Evolutionary conservation across 176 grass and related monocot genomes (phyloP).

Genomic region (Hsuehochloa calcarea): DNA sequence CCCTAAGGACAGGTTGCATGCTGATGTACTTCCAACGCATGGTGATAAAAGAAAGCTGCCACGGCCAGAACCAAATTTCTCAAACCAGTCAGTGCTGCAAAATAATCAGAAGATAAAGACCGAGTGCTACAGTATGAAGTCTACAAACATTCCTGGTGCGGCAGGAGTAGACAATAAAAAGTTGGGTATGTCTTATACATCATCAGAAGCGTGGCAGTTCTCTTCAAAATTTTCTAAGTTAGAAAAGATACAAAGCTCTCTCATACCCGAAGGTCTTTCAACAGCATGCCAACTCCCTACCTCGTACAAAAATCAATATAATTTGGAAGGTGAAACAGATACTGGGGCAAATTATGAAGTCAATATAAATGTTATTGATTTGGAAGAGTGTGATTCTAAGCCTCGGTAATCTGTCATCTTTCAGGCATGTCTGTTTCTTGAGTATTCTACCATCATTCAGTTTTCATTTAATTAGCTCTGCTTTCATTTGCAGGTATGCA

Average conservation of each 20-base stretch:
- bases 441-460: neutral
- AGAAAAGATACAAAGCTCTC: conserved; percentile 26
- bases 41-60: conserved; percentile 48
- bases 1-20: conserved; percentile 31
- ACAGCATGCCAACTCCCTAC: conserved; percentile 1
- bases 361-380: conserved; percentile 19
- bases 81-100: conserved; percentile 31
- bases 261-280: neutral
- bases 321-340: conserved; percentile 2
- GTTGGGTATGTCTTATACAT: conserved; percentile 19
- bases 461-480: conserved; percentile 26
- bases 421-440: neutral
- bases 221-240: conserved; percentile 23
- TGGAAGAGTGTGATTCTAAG: conserved; percentile 28
- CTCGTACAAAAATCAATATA: conserved; percentile 15
- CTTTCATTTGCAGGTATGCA: conserved; percentile 42
- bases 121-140: conserved; percentile 4
- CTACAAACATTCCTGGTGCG: conserved; percentile 20
- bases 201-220: conserved; percentile 18
- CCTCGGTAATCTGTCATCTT: conserved; percentile 50
- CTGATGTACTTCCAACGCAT: conserved; percentile 27
- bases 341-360: conserved; percentile 20
- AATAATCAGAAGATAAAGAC: conserved; percentile 52
- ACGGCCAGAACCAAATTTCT: conserved; percentile 41
- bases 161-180: conserved; percentile 22